Base-by-base conservation (phyloP, 768 basidiomycete species). In the Rhodotorula diobovata region DNA sequence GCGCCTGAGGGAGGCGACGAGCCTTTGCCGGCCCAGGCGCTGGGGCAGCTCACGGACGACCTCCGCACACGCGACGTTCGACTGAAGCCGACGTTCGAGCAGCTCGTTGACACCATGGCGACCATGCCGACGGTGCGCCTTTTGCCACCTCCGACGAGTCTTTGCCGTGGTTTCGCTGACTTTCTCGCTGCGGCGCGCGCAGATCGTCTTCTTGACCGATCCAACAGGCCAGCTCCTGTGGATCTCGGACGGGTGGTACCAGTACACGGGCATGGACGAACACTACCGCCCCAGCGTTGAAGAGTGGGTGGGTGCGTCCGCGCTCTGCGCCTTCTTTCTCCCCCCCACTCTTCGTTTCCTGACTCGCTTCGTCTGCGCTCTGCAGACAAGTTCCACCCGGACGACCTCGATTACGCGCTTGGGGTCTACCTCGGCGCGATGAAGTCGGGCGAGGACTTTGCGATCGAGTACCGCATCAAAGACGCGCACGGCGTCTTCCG, bases 381-480 rank as follows among this genome's bases (percentile, higher is more conserved):
- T n/a, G 56, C 56, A 57, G 56, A 20, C 9, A 16, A 43, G 25
- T 72, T 72, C 57, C 71, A 72, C 23, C 62, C 71, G 9, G 71
- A 72, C 57, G 71, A 72, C 50, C 46, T 72, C 4, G 28, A 51
- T 2, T 20, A 39, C 1, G 71, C 59, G 16, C 32, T 72, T 25
- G 10, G 41, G 34, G 12, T 54, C 32, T 72, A 72, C 53, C 37
- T 64, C 15, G 51, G 37, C 15, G 66, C 50, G 3, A 62, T 75
- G 46, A 12, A 54, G 39, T 32, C 63, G 0, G 73, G 70, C 28
- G 32, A 65, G 4, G 37, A 51, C n/a, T 71, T 68, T n/a, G 14
- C 16, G 60, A 34, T 68, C 39, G 67, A 75, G 35, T 72, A 75
- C 57, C 66, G 74, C 14, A 45, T 71, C 56, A 34, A 25, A 2